Base-by-base conservation (phyloP, 768 basidiomycete species). In the Hirschioporus abietinus region DNA sequence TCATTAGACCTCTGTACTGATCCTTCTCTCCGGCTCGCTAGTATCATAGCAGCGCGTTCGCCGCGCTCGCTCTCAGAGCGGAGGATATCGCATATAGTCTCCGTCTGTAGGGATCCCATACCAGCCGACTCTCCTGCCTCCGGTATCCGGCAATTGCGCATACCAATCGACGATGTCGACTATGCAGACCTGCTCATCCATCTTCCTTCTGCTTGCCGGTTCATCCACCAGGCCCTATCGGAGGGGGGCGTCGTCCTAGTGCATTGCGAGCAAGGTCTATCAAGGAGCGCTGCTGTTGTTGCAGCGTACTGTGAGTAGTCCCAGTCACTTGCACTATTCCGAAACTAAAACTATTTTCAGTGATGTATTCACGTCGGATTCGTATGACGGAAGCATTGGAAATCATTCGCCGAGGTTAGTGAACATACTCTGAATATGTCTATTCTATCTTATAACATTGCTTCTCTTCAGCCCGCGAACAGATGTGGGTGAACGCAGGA, bases 401-500 rank as follows among this genome's bases (percentile, higher is more conserved):
- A 63, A 76, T 78, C 35, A 84, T 92, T 67, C 83, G 90, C 73
- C 74, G 80, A 76, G 86, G 90, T 88, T 74, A 68, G 77, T 66
- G 70, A 52, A 25, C 62, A 26, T 42, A 36, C 67, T 15, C 66
- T 23, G 63, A 69, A 23, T 18, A 58, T 24, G 20, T 58, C 64
- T 69, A 26, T 68, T 57, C 60, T 63, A 12, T 4, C 26, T 68
- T 18, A 65, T 34, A 35, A 35, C 42, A 25, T 65, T 60, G 35
- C 63, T 23, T 24, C 66, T 7, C 35, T 68, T 63, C 70, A 91
- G 90, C 85, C 62, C 88, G 90, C 63, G 86, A 90, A 75, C 88
- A 91, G 72, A 89, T 91, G 64, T 91, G 90, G 89, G 84, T 86
- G 68, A 89, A 86, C 68, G 84, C 88, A n/a, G 90, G 90, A 59